A percentile compares a stretch with the other conserved stretches of the same genome.
Evolutionary conservation across 306 rosid genomes (phyloP).

Genomic region (Trifolium subterraneum): DNA sequence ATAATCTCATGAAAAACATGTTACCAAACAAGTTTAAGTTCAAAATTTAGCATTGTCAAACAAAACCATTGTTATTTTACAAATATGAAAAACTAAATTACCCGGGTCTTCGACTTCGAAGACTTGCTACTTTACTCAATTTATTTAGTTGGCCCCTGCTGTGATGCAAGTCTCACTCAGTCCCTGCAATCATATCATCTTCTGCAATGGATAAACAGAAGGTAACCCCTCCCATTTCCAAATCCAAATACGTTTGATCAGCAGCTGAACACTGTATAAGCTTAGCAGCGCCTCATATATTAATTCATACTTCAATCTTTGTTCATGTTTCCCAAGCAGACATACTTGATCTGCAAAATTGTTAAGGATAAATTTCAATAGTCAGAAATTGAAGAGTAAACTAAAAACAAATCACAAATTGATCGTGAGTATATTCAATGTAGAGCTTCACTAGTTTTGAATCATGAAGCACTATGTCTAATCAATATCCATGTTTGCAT

Average conservation of each 20-base stretch:
- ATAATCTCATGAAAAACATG: too few species aligned
- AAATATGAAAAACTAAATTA: background rate
- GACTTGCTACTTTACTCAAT: background rate
- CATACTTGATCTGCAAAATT: constrained; percentile 72
- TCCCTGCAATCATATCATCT: constrained; percentile 5
- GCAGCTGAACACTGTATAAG: background rate
- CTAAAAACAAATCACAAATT: background rate
- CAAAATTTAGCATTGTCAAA: too few species aligned
- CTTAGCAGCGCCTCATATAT: constrained; percentile 23
- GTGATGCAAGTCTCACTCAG: background rate
- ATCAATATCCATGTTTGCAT: too few species aligned
- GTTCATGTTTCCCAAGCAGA: constrained; percentile 91
- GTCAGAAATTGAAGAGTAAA: constrained; percentile 8
- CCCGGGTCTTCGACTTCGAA: background rate
- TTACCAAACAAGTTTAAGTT: too few species aligned
- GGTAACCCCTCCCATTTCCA: constrained; percentile 35
- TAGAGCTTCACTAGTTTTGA: too few species aligned
- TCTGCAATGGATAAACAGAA: constrained; percentile 12
- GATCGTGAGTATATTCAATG: too few species aligned
- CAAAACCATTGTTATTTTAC: background rate
- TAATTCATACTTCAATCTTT: constrained; percentile 52
- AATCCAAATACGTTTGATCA: constrained; percentile 11
- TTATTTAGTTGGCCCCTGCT: background rate
- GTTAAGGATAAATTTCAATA: background rate
- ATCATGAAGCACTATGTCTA: too few species aligned